These are phyloP conservation scores for Uronychia binucleata DNA, from an alignment of 73 alveolate genomes.

Conservation along the genomic window DNA sequence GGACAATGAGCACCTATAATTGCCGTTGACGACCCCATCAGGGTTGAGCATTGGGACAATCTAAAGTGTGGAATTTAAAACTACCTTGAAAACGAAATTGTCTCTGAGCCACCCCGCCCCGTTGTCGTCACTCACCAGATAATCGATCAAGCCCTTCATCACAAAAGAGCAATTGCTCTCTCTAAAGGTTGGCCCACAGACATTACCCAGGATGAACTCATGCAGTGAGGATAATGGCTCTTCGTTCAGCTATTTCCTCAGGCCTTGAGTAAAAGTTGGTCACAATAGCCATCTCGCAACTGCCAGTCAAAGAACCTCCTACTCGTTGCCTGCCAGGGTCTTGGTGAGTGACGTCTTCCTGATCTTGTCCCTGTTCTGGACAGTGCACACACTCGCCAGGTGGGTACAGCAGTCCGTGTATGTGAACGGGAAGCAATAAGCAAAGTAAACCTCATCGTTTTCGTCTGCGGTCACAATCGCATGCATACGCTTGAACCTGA, in stretches of 20 bases:
- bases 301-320: neutral
- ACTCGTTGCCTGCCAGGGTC: constrained; percentile 57
- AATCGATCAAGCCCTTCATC: constrained; percentile 74
- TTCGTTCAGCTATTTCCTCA: constrained; percentile 73
- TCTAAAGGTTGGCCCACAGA: neutral
- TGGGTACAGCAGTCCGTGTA: constrained; percentile 52
- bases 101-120: constrained; percentile 69
- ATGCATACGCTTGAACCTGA: neutral
- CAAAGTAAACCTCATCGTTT: constrained; percentile 78
- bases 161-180: constrained; percentile 74
- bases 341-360: constrained; percentile 59
- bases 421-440: constrained; percentile 97
- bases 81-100: constrained; percentile 74
- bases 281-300: constrained; percentile 32
- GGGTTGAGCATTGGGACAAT: constrained; percentile 94
- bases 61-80: too few species aligned
- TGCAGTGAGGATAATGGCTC: constrained; percentile 79
- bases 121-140: constrained; percentile 71
- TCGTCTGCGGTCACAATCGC: neutral
- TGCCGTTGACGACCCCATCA: constrained; percentile 94
- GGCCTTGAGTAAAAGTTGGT: constrained; percentile 55
- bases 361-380: constrained; percentile 31
- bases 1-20: constrained; percentile 87
- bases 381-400: constrained; percentile 17
- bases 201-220: constrained; percentile 77